Conservation (phyloP, 208 protist species). For the Lotmaria passim region DNA sequence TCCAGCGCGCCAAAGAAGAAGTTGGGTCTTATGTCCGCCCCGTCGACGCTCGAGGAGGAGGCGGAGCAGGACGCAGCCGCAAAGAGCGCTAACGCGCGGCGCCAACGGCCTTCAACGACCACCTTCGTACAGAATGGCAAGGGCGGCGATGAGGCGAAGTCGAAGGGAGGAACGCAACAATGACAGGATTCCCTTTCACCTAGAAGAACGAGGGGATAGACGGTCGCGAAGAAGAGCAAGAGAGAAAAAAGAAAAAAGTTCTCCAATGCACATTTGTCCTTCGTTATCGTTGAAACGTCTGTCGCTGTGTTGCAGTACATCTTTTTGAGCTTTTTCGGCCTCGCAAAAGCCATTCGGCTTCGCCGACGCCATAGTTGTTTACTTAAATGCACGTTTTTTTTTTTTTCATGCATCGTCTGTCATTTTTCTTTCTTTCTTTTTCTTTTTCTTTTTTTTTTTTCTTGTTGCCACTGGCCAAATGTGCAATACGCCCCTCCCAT, state of each 20-base stretch:
- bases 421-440: background rate
- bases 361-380: background rate
- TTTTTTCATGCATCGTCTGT: background rate
- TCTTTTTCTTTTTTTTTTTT: background rate
- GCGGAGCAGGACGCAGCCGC: conserved; percentile 38
- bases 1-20: conserved; percentile 31
- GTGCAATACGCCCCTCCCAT: too few species aligned
- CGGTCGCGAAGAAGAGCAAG: background rate
- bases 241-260: conserved; percentile 1
- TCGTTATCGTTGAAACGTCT: too few species aligned
- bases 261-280: too few species aligned
- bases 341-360: too few species aligned
- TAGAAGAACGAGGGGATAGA: too few species aligned
- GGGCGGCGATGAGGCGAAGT: background rate
- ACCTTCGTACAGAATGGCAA: conserved; percentile 6
- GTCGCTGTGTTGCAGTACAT: too few species aligned
- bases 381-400: conserved; percentile 7
- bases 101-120: conserved; percentile 2
- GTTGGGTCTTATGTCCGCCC: conserved; percentile 52
- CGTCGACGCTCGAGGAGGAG: conserved; percentile 53
- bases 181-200: too few species aligned
- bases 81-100: conserved; percentile 7
- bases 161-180: background rate
- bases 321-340: too few species aligned
- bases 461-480: too few species aligned